These are phyloP conservation scores for Cucumis hystrix DNA, from an alignment of 306 rosid genomes.

Conservation along the genomic window DNA sequence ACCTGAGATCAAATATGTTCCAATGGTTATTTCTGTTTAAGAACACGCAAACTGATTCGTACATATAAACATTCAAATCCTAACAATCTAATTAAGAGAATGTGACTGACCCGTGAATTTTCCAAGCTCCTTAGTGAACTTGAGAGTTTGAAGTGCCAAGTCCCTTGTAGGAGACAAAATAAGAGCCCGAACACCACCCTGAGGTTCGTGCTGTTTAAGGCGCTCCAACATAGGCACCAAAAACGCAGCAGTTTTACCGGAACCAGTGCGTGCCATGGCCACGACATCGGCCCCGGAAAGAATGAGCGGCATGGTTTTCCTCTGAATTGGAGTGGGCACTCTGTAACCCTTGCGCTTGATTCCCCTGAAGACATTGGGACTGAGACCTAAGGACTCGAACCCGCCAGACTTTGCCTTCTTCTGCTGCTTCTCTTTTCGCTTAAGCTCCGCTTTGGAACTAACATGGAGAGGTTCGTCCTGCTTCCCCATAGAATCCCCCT, in stretches of 20 bases:
- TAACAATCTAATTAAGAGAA: not conserved
- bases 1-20: not conserved
- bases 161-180: slow-evolving; percentile 79
- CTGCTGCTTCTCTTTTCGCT: slow-evolving; percentile 27
- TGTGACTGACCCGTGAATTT: slow-evolving; percentile 43
- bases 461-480: slow-evolving; percentile 3
- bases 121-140: slow-evolving; percentile 70
- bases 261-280: slow-evolving; percentile 97
- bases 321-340: slow-evolving; percentile 90
- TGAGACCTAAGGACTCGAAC: slow-evolving; percentile 63
- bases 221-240: slow-evolving; percentile 84
- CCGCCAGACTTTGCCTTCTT: slow-evolving; percentile 76
- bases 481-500: not conserved
- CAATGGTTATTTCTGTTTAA: not conserved
- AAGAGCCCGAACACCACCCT: slow-evolving; percentile 74
- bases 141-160: slow-evolving; percentile 78
- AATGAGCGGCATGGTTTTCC: slow-evolving; percentile 87
- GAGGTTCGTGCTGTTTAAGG: slow-evolving; percentile 58
- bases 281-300: slow-evolving; percentile 77
- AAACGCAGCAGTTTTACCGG: slow-evolving; percentile 95
- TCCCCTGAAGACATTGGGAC: slow-evolving; percentile 45
- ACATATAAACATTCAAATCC: not conserved
- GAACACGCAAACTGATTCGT: not conserved
- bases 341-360: slow-evolving; percentile 75
- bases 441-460: slow-evolving; percentile 41